phyloP scores from a whole-genome alignment of 768 basidiomycete species.

The Chalciporus sphaerocephalus region DNA sequence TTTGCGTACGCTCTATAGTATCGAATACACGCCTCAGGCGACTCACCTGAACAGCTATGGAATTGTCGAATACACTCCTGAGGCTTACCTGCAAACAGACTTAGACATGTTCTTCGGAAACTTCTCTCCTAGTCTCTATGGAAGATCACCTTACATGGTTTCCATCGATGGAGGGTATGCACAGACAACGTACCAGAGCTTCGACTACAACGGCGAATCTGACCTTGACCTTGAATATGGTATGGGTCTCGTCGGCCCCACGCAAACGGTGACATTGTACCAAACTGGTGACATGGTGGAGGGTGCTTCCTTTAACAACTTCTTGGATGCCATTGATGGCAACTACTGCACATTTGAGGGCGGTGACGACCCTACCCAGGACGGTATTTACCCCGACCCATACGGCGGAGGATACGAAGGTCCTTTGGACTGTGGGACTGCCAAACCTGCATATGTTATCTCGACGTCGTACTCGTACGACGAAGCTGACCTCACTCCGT shows the following conservation, averaged over 20 bases:
- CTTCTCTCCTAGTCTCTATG: slow-evolving; percentile 22
- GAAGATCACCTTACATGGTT: slow-evolving; percentile 24
- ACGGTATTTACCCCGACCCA: slow-evolving; percentile 26
- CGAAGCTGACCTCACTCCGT: slow-evolving; percentile 33
- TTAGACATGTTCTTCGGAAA: slow-evolving; percentile 29
- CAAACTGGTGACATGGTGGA: slow-evolving; percentile 29
- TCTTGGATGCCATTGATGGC: not conserved
- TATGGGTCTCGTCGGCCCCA: slow-evolving; percentile 26
- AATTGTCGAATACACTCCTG: slow-evolving; percentile 33
- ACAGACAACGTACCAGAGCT: slow-evolving; percentile 24
- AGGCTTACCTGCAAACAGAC: slow-evolving; percentile 29
- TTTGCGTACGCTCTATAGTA: slow-evolving; percentile 27
- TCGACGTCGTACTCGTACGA: slow-evolving; percentile 39
- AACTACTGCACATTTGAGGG: slow-evolving; percentile 33
- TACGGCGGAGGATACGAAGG: slow-evolving; percentile 23
- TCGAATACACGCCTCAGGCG: slow-evolving; percentile 14
- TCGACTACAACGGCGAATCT: slow-evolving; percentile 29
- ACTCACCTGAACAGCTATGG: slow-evolving; percentile 25
- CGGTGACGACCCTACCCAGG: slow-evolving; percentile 30
- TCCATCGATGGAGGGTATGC: slow-evolving; percentile 33
- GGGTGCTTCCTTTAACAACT: slow-evolving; percentile 10
- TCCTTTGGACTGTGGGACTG: slow-evolving; percentile 36
- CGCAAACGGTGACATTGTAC: slow-evolving; percentile 28
- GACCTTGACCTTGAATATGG: slow-evolving; percentile 31
- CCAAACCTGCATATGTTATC: slow-evolving; percentile 34